phyloP scores from a whole-genome alignment of 2,329 filamentous ascomycete species.

The Pseudopithomyces chartarum region DNA sequence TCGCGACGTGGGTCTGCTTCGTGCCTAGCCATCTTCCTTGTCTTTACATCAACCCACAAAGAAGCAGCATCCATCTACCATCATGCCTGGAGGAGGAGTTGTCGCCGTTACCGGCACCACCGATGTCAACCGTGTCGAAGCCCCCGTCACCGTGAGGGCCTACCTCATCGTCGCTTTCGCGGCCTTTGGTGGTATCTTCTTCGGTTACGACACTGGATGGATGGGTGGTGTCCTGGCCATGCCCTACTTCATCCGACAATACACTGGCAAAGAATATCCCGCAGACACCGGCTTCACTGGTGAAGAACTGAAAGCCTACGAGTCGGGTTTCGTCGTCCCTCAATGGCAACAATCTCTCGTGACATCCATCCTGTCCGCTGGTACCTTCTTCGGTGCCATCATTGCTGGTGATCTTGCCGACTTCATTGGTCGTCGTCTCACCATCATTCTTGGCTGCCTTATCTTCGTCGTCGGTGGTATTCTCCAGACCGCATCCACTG shows the following conservation, averaged over 20 bases:
- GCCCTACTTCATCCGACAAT: conserved; percentile 46
- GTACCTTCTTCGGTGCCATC: conserved; percentile 77
- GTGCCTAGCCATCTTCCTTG: conserved; percentile 19
- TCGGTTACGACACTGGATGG: conserved; percentile 80
- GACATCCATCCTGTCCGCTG: conserved; percentile 76
- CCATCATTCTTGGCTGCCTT: conserved; percentile 64
- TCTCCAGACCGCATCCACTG: conserved; percentile 64
- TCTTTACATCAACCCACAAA: conserved; percentile 12
- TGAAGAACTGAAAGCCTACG: conserved; percentile 64
- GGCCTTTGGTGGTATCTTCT: conserved; percentile 67
- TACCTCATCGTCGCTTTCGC: conserved; percentile 56
- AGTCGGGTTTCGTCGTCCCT: conserved; percentile 49
- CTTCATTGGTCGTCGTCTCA: conserved; percentile 66
- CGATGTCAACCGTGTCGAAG: conserved; percentile 62
- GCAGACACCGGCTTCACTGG: conserved; percentile 50
- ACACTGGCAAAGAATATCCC: conserved; percentile 39
- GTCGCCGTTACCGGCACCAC: conserved; percentile 42
- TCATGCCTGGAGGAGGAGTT: conserved; percentile 44
- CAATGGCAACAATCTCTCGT: conserved; percentile 60
- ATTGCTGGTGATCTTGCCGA: conserved; percentile 64
- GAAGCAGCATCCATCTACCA: conserved; percentile 24
- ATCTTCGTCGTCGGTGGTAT: conserved; percentile 64
- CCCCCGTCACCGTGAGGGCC: conserved; percentile 54
- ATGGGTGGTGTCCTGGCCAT: conserved; percentile 68
- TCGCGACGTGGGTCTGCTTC: conserved; percentile 28